These are phyloP conservation scores for Aspergillus tanneri DNA, from an alignment of 2,329 filamentous ascomycete species.

Conservation along the genomic window DNA sequence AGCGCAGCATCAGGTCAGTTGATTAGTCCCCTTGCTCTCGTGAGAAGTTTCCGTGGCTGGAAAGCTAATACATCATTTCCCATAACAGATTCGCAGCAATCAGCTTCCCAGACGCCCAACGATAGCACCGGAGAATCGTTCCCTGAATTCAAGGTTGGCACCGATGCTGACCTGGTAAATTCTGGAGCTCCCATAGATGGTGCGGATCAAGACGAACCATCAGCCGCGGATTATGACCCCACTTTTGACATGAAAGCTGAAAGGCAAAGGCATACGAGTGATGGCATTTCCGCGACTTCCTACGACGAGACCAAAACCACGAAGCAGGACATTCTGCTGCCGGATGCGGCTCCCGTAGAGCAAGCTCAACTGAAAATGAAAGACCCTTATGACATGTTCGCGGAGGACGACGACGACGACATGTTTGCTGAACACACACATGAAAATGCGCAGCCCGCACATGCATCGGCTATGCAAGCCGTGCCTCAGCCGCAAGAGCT, in stretches of 20 bases:
- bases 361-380: constrained; percentile 44
- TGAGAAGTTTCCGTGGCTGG: background rate
- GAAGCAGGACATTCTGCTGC: constrained; percentile 53
- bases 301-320: constrained; percentile 60
- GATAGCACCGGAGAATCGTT: constrained; percentile 55
- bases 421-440: constrained; percentile 81
- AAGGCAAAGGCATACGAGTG: constrained; percentile 63
- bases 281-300: constrained; percentile 53
- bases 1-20: constrained; percentile 41
- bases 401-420: constrained; percentile 66
- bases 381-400: constrained; percentile 64
- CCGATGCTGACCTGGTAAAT: constrained; percentile 68
- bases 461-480: constrained; percentile 51
- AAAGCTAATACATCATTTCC: background rate
- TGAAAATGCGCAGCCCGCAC: constrained; percentile 51
- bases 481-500: constrained; percentile 57
- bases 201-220: constrained; percentile 69
- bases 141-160: constrained; percentile 61
- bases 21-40: background rate
- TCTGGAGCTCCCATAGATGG: constrained; percentile 37
- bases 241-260: constrained; percentile 87
- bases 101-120: constrained; percentile 50
- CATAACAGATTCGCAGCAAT: constrained; percentile 35
- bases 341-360: constrained; percentile 40
- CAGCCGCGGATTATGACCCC: constrained; percentile 91